These are phyloP conservation scores for Epichloe uncinata DNA, from an alignment of 2,329 filamentous ascomycete species.

Conservation along the genomic window DNA sequence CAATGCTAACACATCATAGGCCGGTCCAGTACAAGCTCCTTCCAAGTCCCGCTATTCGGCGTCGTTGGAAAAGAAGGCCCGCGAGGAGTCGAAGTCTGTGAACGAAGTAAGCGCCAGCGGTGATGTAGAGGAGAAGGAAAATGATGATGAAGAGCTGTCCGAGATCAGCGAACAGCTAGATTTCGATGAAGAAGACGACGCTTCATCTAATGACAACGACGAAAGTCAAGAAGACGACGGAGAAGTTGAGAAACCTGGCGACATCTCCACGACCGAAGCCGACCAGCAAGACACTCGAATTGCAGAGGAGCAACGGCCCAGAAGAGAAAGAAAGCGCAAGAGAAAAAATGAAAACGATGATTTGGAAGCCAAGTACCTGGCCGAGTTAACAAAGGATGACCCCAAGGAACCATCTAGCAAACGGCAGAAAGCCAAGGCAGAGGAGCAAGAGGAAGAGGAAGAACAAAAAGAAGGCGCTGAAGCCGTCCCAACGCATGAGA, in stretches of 20 bases:
- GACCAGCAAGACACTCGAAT: constrained; percentile 15
- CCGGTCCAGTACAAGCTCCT: constrained; percentile 36
- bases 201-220: constrained; percentile 10
- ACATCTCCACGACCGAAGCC: constrained; percentile 1
- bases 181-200: constrained; percentile 15
- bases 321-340: constrained; percentile 48
- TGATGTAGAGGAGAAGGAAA: constrained; percentile 12
- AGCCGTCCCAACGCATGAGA: constrained; percentile 42
- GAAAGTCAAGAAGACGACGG: constrained; percentile 13
- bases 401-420: constrained; percentile 43
- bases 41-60: constrained; percentile 31
- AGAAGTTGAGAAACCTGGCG: constrained; percentile 1
- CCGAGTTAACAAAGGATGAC: constrained; percentile 47
- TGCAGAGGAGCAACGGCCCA: constrained; percentile 24
- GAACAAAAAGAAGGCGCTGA: constrained; percentile 26
- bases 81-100: constrained; percentile 10
- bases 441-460: constrained; percentile 16
- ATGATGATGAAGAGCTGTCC: constrained; percentile 19
- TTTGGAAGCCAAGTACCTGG: constrained; percentile 57
- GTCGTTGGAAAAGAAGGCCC: constrained; percentile 20
- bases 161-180: constrained; percentile 14
- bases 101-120: constrained; percentile 13
- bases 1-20: constrained; percentile 18
- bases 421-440: constrained; percentile 31
- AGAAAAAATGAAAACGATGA: constrained; percentile 55